Evolutionary conservation across 106 monocot species (phyloP).

Genomic region (Narthecium ossifragum): DNA sequence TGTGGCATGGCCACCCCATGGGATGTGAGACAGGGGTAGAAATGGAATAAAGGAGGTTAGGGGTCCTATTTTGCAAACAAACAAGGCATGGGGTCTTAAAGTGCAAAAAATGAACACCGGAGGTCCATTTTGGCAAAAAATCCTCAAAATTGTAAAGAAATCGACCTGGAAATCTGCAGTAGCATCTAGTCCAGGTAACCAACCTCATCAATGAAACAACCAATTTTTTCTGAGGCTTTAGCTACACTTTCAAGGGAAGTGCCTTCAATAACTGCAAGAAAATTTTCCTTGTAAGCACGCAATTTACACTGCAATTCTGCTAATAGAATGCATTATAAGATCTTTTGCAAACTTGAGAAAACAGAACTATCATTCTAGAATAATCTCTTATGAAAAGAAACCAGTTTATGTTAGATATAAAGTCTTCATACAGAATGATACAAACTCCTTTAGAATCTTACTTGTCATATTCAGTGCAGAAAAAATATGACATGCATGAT

Average conservation of each 20-base stretch:
- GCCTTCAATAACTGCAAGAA: conserved; percentile 60
- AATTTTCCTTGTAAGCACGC: not conserved
- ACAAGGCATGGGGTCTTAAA: not conserved
- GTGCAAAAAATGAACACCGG: not conserved
- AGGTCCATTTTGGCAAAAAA: not conserved
- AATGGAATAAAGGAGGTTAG: too few relatives aligned
- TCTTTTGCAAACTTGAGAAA: not conserved
- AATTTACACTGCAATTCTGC: not conserved
- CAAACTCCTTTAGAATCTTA: not conserved
- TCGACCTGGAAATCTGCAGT: not conserved
- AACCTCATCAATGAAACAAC: conserved; percentile 61
- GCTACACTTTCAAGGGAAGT: conserved; percentile 43
- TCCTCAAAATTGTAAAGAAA: not conserved
- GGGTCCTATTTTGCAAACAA: too few relatives aligned
- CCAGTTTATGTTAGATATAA: not conserved
- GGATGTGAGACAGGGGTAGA: not conserved
- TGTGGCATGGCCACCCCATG: too few relatives aligned
- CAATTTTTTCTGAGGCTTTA: conserved; percentile 50
- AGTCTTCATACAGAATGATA: not conserved
- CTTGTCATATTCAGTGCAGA: too few relatives aligned
- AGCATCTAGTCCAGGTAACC: not conserved
- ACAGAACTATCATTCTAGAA: not conserved
- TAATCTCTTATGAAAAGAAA: not conserved
- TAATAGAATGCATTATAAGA: not conserved
- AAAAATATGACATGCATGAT: too few relatives aligned